Conservation (phyloP, 495 filamentous ascomycete genomes). For the Podospora bellae-mahoneyi region DNA sequence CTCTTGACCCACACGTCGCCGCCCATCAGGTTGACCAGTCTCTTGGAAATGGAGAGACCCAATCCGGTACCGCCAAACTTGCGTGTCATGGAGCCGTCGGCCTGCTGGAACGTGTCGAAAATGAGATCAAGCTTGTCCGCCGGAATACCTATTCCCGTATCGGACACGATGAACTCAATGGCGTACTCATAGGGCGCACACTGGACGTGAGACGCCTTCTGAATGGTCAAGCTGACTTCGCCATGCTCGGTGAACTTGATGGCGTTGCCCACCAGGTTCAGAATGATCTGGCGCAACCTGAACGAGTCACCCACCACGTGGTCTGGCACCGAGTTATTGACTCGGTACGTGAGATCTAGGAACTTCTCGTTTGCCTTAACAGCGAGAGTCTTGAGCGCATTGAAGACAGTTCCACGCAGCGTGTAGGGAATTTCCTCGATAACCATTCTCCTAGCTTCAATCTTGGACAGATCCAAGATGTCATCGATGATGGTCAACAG, state of each 20-base stretch:
- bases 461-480: slow-evolving; percentile 98
- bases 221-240: slow-evolving; percentile 91
- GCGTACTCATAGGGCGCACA: slow-evolving; percentile 74
- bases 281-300: slow-evolving; percentile 90
- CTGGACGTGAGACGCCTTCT: slow-evolving; percentile 59
- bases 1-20: slow-evolving; percentile 97
- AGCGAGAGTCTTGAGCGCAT: slow-evolving; percentile 91
- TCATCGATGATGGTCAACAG: slow-evolving; percentile 98
- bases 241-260: slow-evolving; percentile 98
- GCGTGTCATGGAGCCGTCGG: slow-evolving; percentile 94
- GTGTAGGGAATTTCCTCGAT: slow-evolving; percentile 99
- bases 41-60: slow-evolving; percentile 93
- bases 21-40: slow-evolving; percentile 94
- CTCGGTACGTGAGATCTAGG: slow-evolving; percentile 88
- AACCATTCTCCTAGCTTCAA: slow-evolving; percentile 98
- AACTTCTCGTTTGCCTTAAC: slow-evolving; percentile 98
- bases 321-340: slow-evolving; percentile 91
- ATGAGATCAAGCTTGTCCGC: slow-evolving; percentile 95
- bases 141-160: slow-evolving; percentile 97
- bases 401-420: slow-evolving; percentile 92
- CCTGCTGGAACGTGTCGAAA: slow-evolving; percentile 99
- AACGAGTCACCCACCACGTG: slow-evolving; percentile 97
- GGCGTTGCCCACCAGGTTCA: slow-evolving; percentile 77
- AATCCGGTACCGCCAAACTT: slow-evolving; percentile 97
- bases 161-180: slow-evolving; percentile 93